These are phyloP conservation scores for Claviceps africana DNA, from an alignment of 2,329 filamentous ascomycete species.

Conservation along the genomic window DNA sequence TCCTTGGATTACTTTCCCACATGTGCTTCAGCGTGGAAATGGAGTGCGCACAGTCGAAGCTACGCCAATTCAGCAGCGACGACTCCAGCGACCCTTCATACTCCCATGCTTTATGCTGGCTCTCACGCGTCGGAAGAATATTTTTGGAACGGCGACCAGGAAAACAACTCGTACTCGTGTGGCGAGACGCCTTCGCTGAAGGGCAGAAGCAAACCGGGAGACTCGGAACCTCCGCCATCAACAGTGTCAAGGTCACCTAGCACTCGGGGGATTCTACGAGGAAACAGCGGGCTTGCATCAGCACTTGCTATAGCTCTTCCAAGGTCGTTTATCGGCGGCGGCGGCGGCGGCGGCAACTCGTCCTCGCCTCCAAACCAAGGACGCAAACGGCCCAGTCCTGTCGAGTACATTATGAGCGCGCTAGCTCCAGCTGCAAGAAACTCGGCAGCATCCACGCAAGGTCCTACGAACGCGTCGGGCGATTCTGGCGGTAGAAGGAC, in stretches of 20 bases:
- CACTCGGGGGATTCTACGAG: conserved; percentile 36
- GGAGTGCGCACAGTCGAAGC: conserved; percentile 37
- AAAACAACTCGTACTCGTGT: conserved; percentile 44
- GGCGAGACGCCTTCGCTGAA: conserved; percentile 47
- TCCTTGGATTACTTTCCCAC: conserved; percentile 53
- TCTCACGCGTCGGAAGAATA: conserved; percentile 44
- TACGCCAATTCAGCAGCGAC: conserved; percentile 40
- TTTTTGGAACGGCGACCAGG: conserved; percentile 37
- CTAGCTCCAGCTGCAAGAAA: conserved; percentile 34
- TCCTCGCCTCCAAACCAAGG: conserved; percentile 30
- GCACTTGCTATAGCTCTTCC: conserved; percentile 42
- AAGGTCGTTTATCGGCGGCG: conserved; percentile 25
- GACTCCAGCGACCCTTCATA: conserved; percentile 43
- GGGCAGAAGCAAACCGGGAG: conserved; percentile 29
- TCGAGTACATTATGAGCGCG: conserved; percentile 43
- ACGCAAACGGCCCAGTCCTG: conserved; percentile 46
- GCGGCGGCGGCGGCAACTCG: conserved; percentile 19
- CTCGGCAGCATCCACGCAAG: conserved; percentile 29
- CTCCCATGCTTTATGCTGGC: conserved; percentile 38
- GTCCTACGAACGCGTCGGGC: conserved; percentile 28
- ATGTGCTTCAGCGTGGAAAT: conserved; percentile 42
- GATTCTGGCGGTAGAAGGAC: conserved; percentile 34
- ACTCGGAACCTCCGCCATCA: conserved; percentile 33
- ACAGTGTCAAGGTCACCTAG: conserved; percentile 47
- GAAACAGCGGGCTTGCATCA: conserved; percentile 41